Evolutionary conservation across 2,329 filamentous ascomycete species (phyloP), one percentile per base, ranked within the genome.

Genomic region (Exophiala sp.): DNA sequence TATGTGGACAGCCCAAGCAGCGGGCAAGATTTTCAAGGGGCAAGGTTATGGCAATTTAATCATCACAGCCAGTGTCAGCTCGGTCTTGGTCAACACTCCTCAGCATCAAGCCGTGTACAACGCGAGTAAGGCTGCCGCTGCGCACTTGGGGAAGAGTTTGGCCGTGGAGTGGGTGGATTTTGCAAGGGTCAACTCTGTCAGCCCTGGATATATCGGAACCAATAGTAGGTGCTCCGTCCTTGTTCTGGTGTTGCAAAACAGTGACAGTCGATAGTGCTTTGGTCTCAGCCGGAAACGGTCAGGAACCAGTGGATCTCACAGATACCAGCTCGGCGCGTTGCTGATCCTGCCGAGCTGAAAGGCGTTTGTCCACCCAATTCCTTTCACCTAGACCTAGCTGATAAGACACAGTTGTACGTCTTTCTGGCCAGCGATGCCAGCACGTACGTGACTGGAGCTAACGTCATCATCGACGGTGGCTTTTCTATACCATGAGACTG

Each of bases 401-500:
- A 18, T n/a, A 5, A 24, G 9, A 9, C 20, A 12, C 18, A 55
- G 53, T 72, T 72, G 3, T 77, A 77, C 52, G 71, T 77, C 3
- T 77, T 76, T 55, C 62, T 76, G 34, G 69, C 68, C 29, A 72
- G 68, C 48, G 72, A 77, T 65, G 74, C 75, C 1, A 75, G 70
- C 29, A 68, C 69, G 5, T 78, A 77, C 54, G 76, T 72, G 68
- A 77, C 75, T 3, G 75, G 76, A 12, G 67, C 67, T 3, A 73
- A 78, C 53, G 52, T 78, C 39, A 62, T 72, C 24, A 72, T 78
- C 50, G 76, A 78, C 42, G 76, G 76, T 18, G 76, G 75, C 7
- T 78, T 77, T 61, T 71, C 68, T 34, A 65, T 56, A 20, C 53
- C 53, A 38, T 38, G 35, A 38, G 11, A 16, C 7, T n/a, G 11